Evolutionary conservation across 148 eudicot species (phyloP).

Genomic region (Selenicereus undatus): DNA sequence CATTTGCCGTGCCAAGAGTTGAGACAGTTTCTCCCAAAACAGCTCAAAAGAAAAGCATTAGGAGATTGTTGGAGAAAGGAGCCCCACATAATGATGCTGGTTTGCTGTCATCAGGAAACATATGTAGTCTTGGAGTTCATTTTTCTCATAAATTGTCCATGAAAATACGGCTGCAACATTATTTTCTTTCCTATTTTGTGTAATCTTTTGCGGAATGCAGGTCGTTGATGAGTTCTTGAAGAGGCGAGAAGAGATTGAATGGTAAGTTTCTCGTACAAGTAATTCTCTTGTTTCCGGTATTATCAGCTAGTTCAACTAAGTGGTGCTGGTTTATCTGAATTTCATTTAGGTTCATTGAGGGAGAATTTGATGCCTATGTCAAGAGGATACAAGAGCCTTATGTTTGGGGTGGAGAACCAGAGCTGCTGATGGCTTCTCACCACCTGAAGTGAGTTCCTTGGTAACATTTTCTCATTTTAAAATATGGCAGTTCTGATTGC

Average conservation of each 20-base stretch:
- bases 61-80: too few species aligned
- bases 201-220: slow-evolving; percentile 27
- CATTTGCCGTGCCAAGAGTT: too few species aligned
- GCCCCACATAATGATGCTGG: neutral
- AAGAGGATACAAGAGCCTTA: slow-evolving; percentile 55
- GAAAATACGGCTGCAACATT: neutral
- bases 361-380: slow-evolving; percentile 68
- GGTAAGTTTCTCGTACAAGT: slow-evolving; percentile 32
- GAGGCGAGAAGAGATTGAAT: slow-evolving; percentile 71
- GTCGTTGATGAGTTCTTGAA: slow-evolving; percentile 72
- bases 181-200: neutral
- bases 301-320: neutral
- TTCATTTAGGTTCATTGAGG: slow-evolving; percentile 59
- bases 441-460: slow-evolving; percentile 50
- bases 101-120: neutral
- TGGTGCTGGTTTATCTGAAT: neutral
- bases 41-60: too few species aligned
- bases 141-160: neutral
- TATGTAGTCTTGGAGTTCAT: too few species aligned
- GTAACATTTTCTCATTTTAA: neutral
- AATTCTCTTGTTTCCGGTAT: neutral
- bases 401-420: slow-evolving; percentile 86
- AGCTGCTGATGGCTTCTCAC: slow-evolving; percentile 72
- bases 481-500: neutral
- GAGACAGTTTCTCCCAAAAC: too few species aligned